Evolutionary conservation across 495 filamentous ascomycete genomes (phyloP), one percentile per base, ranked within the genome.

Genomic region (Antarctomyces pellizariae): DNA sequence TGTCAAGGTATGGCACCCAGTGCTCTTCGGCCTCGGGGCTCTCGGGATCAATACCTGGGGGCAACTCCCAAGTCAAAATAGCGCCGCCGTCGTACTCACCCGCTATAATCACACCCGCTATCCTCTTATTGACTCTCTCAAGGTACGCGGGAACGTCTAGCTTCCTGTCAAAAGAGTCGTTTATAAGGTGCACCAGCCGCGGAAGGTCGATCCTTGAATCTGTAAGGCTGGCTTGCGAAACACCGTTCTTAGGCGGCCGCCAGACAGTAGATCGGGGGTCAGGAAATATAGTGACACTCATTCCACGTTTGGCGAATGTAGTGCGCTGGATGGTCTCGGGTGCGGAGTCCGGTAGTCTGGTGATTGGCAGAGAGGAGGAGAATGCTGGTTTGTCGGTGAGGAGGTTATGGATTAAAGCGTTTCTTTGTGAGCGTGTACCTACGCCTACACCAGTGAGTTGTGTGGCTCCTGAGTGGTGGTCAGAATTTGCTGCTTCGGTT

Each of bases 71-170:
- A 1, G 86, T 99, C 10, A 95, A 52, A 18, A 99, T 67, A 5
- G 86, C 86, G 1, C 77, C 86, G 26, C 86, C 86, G 55, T 95
- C 86, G 43, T 99, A 99, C 34, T 91, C 75, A 2, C 86, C 86
- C 0, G 86, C 89, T 29, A 99, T 71, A 29, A 99, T 90, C 28
- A 95, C 48, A 2, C 83, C 89, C 3, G 86, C 86, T 0, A 92
- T 58, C 8, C 71, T 69, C 16, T 67, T 61, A 14, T 75, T 59
- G 21, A 92, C 65, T 17, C 86, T 71, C 10, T 55, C 45, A 0
- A 95, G 56, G 39, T 95, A 99, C 42, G 83, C 64, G 11, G 69
- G 48, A 0, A 77, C 63, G 42, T 99, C 75, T 5, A 99, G 66
- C 41, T 70, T 73, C 28, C 82, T 66, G 34, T 67, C 62, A 44